phyloP scores from a whole-genome alignment of 257 asterid genomes.

The Petrea volubilis region DNA sequence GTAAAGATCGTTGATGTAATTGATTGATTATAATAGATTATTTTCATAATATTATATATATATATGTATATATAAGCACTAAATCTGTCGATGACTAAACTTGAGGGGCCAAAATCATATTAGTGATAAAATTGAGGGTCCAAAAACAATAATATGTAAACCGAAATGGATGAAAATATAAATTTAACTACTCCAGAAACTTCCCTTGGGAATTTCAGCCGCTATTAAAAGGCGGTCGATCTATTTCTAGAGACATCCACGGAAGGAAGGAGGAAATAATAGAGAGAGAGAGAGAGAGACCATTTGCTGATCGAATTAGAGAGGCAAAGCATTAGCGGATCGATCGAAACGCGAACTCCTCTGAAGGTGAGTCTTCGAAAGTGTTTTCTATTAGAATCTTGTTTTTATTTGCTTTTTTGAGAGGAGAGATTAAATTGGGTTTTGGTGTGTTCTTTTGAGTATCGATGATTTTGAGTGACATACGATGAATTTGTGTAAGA shows the following conservation, averaged over 20 bases:
- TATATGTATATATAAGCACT: not conserved
- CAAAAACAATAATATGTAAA: not conserved
- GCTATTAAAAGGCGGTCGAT: not conserved
- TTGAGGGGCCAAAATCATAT: not conserved
- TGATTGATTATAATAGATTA: no score
- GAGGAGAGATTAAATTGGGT: not conserved
- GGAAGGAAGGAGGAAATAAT: not conserved
- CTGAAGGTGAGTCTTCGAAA: constrained; percentile 18
- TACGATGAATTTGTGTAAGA: not conserved
- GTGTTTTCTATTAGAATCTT: not conserved
- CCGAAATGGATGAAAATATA: not conserved
- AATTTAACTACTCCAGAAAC: constrained; percentile 42
- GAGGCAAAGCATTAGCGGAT: not conserved
- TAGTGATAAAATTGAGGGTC: not conserved
- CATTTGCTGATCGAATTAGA: not conserved
- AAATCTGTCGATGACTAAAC: not conserved
- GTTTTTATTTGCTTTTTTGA: not conserved
- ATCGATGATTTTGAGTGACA: not conserved
- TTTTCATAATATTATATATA: not conserved
- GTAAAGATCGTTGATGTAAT: no score
- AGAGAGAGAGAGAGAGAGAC: not conserved
- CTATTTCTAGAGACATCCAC: constrained; percentile 26
- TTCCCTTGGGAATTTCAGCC: not conserved
- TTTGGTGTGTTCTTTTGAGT: not conserved
- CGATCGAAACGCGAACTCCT: not conserved